Conservation (phyloP, 2,329 filamentous ascomycete genomes). For the Aspergillus novoparasiticus region DNA sequence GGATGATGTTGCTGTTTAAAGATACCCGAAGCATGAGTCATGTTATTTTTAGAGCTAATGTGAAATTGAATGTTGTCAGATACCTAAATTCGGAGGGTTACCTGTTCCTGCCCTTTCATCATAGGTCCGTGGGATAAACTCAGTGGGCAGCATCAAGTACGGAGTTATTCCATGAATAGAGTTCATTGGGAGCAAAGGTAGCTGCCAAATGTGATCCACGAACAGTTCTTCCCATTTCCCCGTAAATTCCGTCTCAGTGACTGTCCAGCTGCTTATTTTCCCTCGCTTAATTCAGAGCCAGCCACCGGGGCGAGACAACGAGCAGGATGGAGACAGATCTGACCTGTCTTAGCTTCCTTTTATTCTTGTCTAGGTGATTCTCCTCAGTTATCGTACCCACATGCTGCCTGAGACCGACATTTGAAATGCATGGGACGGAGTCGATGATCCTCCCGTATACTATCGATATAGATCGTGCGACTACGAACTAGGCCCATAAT, state of each 20-base stretch:
- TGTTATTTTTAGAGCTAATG: slow-evolving; percentile 17
- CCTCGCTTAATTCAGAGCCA: background rate
- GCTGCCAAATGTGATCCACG: background rate
- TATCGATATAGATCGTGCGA: background rate
- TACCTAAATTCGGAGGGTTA: background rate
- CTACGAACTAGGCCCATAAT: background rate
- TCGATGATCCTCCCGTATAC: background rate
- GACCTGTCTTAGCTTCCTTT: background rate
- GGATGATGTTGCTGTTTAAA: slow-evolving; percentile 1
- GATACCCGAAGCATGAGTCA: slow-evolving; percentile 12
- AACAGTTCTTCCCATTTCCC: background rate
- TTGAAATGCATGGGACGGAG: too few relatives aligned
- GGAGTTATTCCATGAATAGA: background rate
- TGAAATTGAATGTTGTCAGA: slow-evolving; percentile 5
- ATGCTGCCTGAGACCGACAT: background rate
- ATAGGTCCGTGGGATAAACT: background rate
- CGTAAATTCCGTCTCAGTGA: background rate
- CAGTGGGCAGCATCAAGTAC: background rate
- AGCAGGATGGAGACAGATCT: background rate
- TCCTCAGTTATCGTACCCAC: background rate
- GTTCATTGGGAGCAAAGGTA: background rate
- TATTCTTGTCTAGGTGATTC: background rate
- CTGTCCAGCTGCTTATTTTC: background rate
- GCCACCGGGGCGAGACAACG: background rate
- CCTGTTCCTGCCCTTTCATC: background rate